Evolutionary conservation across 2,329 filamentous ascomycete genomes (phyloP).

Genomic region (Trichoderma harzianum): DNA sequence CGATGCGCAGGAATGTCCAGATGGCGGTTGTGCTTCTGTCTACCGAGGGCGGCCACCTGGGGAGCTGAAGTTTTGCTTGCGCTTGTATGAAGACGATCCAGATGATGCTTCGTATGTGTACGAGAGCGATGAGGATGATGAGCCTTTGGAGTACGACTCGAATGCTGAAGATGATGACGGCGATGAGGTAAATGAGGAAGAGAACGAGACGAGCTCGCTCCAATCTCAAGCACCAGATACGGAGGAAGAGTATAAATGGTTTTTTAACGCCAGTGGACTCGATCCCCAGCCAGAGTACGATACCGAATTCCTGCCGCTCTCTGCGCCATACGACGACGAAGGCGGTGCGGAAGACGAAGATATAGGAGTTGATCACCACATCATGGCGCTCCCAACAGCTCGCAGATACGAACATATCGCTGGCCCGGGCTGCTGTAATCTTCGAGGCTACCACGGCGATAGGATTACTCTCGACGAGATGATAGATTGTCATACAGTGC

Average conservation of each 20-base stretch:
- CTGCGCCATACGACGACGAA: slow-evolving; percentile 9
- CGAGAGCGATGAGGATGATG: slow-evolving; percentile 1
- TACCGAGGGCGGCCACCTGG: not conserved
- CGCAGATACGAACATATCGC: slow-evolving; percentile 26
- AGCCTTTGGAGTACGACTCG: slow-evolving; percentile 9
- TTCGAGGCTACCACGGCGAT: slow-evolving; percentile 24
- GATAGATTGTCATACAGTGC: slow-evolving; percentile 26
- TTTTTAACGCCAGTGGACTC: not conserved
- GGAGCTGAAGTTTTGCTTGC: not conserved
- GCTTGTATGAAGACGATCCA: not conserved
- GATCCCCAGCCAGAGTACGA: not conserved
- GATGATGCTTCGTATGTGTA: slow-evolving; percentile 9
- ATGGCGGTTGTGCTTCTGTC: slow-evolving; percentile 18
- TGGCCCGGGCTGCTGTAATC: slow-evolving; percentile 21
- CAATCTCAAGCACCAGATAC: not conserved
- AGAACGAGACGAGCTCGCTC: not conserved
- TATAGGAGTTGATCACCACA: not conserved
- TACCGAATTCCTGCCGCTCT: slow-evolving; percentile 5
- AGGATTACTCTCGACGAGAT: slow-evolving; percentile 26
- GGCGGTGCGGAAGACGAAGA: slow-evolving; percentile 7
- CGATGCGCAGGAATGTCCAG: not conserved
- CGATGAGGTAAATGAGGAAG: not conserved
- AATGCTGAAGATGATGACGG: not conserved
- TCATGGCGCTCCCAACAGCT: slow-evolving; percentile 1
- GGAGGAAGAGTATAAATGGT: not conserved